phyloP scores from a whole-genome alignment of 73 alveolate species.

The Paramecium tetraurelia region DNA sequence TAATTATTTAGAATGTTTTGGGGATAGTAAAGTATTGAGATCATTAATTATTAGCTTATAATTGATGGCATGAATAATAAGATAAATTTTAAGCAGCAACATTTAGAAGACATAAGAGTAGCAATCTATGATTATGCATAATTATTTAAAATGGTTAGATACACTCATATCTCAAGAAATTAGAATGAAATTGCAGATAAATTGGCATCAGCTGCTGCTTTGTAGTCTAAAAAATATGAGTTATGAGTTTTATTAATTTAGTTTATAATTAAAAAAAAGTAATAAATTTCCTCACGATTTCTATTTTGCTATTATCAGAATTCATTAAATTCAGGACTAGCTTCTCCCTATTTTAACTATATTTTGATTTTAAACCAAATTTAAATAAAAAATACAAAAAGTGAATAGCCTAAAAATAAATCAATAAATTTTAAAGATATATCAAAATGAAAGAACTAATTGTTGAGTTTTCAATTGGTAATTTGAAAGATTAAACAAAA shows the following conservation, averaged over 20 bases:
- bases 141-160: background rate
- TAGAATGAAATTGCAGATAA: background rate
- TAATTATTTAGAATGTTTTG: background rate
- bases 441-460: too few species aligned
- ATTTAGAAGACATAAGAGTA: background rate
- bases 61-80: constrained; percentile 10
- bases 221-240: background rate
- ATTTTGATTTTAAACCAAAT: too few species aligned
- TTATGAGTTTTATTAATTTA: background rate
- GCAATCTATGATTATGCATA: background rate
- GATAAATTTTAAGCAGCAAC: background rate
- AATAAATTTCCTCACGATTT: background rate
- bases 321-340: background rate
- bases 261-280: background rate
- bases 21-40: background rate
- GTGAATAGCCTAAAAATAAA: too few species aligned
- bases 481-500: too few species aligned
- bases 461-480: too few species aligned
- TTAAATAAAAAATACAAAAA: too few species aligned
- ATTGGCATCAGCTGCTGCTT: background rate
- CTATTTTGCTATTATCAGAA: background rate
- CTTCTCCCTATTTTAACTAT: background rate
- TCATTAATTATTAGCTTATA: background rate
- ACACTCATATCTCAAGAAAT: background rate
- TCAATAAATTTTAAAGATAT: too few species aligned